Conservation (phyloP, 768 basidiomycete species). For the Phylloporus rhodoxanthus region DNA sequence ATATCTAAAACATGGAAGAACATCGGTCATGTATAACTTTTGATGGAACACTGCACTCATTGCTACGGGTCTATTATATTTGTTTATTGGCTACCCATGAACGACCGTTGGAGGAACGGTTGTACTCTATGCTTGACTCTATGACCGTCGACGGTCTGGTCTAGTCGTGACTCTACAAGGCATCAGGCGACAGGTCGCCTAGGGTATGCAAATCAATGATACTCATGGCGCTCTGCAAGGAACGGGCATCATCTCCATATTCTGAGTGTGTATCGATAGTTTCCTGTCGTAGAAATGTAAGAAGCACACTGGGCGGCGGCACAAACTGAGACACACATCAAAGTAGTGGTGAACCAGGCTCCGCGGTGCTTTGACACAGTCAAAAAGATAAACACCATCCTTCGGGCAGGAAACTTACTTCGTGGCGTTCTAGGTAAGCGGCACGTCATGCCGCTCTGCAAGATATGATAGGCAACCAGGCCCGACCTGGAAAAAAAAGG, state of each 20-base stretch:
- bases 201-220: conserved; percentile 50
- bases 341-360: conserved; percentile 90
- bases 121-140: not conserved
- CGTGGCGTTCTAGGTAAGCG: conserved; percentile 91
- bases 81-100: conserved; percentile 17
- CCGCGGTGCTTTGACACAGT: conserved; percentile 59
- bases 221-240: conserved; percentile 57
- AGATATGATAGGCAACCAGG: conserved; percentile 83
- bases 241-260: conserved; percentile 64
- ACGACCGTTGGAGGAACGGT: not conserved
- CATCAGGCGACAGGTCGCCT: conserved; percentile 68
- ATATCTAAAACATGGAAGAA: conserved; percentile 32
- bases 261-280: conserved; percentile 68
- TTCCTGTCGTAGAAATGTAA: conserved; percentile 42
- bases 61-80: conserved; percentile 29
- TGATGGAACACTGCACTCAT: conserved; percentile 34
- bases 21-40: conserved; percentile 32
- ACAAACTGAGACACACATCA: conserved; percentile 48
- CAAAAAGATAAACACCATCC: not conserved
- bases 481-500: conserved; percentile 55
- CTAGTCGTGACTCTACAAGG: conserved; percentile 37
- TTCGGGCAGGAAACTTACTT: conserved; percentile 47
- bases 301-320: not conserved
- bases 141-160: not conserved
- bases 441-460: conserved; percentile 85